These are phyloP conservation scores for Endotrypanum monterogeii DNA, from an alignment of 208 protist species.

Conservation along the genomic window DNA sequence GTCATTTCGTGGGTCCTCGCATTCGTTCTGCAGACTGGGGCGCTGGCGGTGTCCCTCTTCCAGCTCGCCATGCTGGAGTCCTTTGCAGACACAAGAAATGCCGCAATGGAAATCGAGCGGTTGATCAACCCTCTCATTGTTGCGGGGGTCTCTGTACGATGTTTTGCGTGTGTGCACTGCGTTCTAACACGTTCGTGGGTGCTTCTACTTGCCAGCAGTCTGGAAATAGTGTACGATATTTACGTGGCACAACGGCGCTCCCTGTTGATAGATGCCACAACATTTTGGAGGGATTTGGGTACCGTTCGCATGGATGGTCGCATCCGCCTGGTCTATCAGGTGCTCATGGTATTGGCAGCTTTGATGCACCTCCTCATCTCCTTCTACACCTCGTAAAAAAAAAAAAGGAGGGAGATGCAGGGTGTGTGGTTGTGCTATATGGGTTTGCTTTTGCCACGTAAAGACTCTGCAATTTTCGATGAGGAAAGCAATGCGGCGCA, in stretches of 20 bases:
- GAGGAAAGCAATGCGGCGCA: too few relatives aligned
- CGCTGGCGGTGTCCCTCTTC: slow-evolving; percentile 44
- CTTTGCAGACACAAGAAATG: slow-evolving; percentile 54
- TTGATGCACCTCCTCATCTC: slow-evolving; percentile 35
- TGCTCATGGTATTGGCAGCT: slow-evolving; percentile 34
- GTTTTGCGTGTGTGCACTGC: slow-evolving; percentile 50
- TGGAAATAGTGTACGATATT: slow-evolving; percentile 69
- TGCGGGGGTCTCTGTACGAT: slow-evolving; percentile 47
- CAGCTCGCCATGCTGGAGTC: slow-evolving; percentile 46
- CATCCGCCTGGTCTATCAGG: slow-evolving; percentile 46
- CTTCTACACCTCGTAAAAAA: slow-evolving; percentile 17
- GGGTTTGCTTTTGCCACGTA: too few relatives aligned
- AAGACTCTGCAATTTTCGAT: too few relatives aligned
- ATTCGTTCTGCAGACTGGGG: slow-evolving; percentile 58
- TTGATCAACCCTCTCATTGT: slow-evolving; percentile 61
- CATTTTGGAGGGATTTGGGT: slow-evolving; percentile 62
- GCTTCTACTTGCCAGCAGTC: slow-evolving; percentile 29
- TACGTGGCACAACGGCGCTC: slow-evolving; percentile 38
- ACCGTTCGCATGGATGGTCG: slow-evolving; percentile 38
- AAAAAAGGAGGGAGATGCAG: too few relatives aligned
- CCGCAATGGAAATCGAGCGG: slow-evolving; percentile 64
- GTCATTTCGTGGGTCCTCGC: slow-evolving; percentile 44
- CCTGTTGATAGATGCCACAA: slow-evolving; percentile 67
- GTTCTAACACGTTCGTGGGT: slow-evolving; percentile 41
- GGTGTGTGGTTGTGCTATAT: too few relatives aligned